Evolutionary conservation across 2,329 filamentous ascomycete genomes (phyloP), one percentile per base, ranked within the genome.

Genomic region (Periconia digitata): DNA sequence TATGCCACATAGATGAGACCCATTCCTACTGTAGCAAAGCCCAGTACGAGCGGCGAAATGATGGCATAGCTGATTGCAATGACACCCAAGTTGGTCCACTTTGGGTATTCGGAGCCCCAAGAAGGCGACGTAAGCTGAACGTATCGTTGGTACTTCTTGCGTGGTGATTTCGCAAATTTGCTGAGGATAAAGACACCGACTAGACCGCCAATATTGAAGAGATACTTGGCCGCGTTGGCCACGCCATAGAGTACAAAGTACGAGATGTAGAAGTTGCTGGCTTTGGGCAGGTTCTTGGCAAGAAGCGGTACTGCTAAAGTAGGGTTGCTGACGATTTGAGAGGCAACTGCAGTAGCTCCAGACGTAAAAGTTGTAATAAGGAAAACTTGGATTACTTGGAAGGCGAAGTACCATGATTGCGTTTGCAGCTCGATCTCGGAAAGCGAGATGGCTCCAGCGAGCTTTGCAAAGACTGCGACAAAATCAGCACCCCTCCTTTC

Each of bases 331-430:
- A 85, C 75, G 35, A 95, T 84, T 8, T 82, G 54, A 24, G 62
- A 53, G 32, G 71, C 63, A 16, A 68, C 67, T 12, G 86, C 80
- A 1, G 90, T 84, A 3, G 91, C 90, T 0, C 90, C 86, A 17
- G 89, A 90, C 5, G 89, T 81, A 32, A 96, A 59, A 0, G 92
- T 96, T 0, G 90, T 85, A 44, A 97, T 84, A 49, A 97, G 76
- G 76, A 97, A 97, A 34, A 95, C 90, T 68, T 97, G 92, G n/a
- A 97, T 81, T 36, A 97, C 84, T 71, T 94, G 90, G 77, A 95
- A 95, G 39, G 81, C 84, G 66, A 97, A 99, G 77, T 96, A 99
- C 58, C 85, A 88, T 63, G 92, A 92, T 67, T 99, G 94, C 0
- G 89, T 90, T 52, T 90, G 91, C 15, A 97, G 77, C 43, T 79